These are phyloP conservation scores for Alternaria arbusti DNA, from an alignment of 2,329 filamentous ascomycete species.

Conservation along the genomic window DNA sequence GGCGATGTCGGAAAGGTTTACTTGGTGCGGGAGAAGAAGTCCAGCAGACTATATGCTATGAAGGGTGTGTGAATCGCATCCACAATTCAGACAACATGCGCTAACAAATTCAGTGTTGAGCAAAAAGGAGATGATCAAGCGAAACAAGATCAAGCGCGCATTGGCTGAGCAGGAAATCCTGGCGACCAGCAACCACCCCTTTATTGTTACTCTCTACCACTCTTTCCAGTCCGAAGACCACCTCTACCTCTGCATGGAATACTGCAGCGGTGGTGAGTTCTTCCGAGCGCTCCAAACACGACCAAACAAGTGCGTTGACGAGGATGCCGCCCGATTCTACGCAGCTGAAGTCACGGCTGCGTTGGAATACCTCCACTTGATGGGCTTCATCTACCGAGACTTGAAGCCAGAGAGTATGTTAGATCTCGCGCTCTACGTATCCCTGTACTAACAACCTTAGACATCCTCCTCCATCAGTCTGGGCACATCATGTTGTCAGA, in stretches of 20 bases:
- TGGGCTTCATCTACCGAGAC: slow-evolving; percentile 99
- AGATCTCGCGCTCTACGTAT: background rate
- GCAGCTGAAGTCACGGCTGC: slow-evolving; percentile 97
- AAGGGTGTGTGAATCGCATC: slow-evolving; percentile 69
- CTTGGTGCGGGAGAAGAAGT: slow-evolving; percentile 97
- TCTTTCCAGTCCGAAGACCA: slow-evolving; percentile 99
- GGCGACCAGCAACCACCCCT: slow-evolving; percentile 97
- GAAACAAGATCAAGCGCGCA: slow-evolving; percentile 99
- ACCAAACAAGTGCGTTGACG: slow-evolving; percentile 94
- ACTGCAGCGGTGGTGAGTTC: slow-evolving; percentile 98
- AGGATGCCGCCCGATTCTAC: slow-evolving; percentile 96
- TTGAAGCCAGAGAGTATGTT: slow-evolving; percentile 92
- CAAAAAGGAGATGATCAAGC: slow-evolving; percentile 99
- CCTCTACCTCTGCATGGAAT: slow-evolving; percentile 99
- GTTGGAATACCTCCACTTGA: slow-evolving; percentile 93
- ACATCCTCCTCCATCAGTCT: slow-evolving; percentile 97
- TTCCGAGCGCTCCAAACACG: slow-evolving; percentile 96
- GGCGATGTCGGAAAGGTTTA: slow-evolving; percentile 99
- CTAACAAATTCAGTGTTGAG: slow-evolving; percentile 74
- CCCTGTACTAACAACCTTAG: slow-evolving; percentile 60
- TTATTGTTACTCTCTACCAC: slow-evolving; percentile 98
- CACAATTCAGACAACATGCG: background rate
- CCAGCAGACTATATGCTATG: slow-evolving; percentile 93
- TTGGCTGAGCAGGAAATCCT: slow-evolving; percentile 97
- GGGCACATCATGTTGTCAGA: slow-evolving; percentile 99